A percentile compares a stretch with the other conserved stretches of the same genome.
phyloP scores from a whole-genome alignment of 2,329 filamentous ascomycete species.

The Kalmusia sp. region DNA sequence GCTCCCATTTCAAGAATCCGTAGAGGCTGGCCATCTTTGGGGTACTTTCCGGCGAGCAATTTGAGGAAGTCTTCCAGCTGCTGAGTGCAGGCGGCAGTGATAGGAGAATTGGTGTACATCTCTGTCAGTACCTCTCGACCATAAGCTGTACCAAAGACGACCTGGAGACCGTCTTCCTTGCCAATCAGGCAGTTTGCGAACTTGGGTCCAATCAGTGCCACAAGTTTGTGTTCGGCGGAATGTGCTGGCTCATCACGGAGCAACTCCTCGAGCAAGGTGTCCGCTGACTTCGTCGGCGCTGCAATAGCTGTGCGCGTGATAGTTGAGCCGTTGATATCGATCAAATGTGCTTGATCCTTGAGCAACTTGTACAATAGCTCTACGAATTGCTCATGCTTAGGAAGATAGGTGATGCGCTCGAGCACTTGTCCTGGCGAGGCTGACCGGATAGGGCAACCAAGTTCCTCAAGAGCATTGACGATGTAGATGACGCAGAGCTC shows the following conservation, averaged over 20 bases:
- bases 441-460: conserved; percentile 1
- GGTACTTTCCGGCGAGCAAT: background rate
- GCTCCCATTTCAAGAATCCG: background rate
- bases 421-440: background rate
- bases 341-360: background rate
- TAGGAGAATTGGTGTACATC: conserved; percentile 42
- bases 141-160: background rate
- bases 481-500: conserved; percentile 6
- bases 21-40: background rate
- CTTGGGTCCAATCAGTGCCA: background rate
- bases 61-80: background rate
- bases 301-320: background rate
- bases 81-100: conserved; percentile 13
- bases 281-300: background rate
- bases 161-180: background rate
- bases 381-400: background rate
- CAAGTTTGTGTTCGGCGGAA: conserved; percentile 4
- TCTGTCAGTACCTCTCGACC: conserved; percentile 35
- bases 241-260: background rate
- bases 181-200: conserved; percentile 8
- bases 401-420: background rate
- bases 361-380: background rate
- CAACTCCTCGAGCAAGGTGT: background rate
- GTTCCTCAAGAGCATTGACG: background rate
- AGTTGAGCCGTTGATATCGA: background rate